Percentiles rank a stretch among this genome's conserved stretches.
phyloP scores from a whole-genome alignment of 1,284 basidiomycete genomes.

The Leccinum brunneo-olivaceum region DNA sequence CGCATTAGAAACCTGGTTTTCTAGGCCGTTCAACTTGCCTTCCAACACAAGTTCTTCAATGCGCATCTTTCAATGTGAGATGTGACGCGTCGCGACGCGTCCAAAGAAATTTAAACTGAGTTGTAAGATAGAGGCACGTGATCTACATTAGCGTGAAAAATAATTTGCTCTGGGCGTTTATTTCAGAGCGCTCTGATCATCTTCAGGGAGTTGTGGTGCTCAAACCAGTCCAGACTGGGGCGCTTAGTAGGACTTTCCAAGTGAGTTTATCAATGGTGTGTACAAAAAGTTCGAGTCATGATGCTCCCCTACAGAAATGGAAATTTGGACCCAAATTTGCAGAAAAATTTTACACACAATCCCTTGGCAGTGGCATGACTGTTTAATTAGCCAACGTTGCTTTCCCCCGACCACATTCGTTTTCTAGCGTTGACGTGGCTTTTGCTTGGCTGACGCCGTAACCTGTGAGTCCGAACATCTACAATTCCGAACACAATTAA shows the following conservation, averaged over 20 bases:
- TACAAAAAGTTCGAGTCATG: too few relatives aligned
- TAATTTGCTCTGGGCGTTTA: conserved; percentile 7
- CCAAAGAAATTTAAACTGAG: conserved; percentile 24
- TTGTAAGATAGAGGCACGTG: conserved; percentile 3
- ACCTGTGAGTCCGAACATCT: background rate
- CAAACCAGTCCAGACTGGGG: background rate
- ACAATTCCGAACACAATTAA: background rate
- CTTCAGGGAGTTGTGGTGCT: too few relatives aligned
- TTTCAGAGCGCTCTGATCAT: conserved; percentile 18
- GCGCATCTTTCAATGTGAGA: conserved; percentile 44
- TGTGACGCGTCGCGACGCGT: conserved; percentile 30
- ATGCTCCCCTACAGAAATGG: conserved; percentile 12
- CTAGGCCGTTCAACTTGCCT: conserved; percentile 35
- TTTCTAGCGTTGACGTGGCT: background rate
- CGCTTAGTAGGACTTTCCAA: too few relatives aligned
- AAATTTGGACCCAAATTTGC: conserved; percentile 17
- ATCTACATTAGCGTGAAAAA: too few relatives aligned
- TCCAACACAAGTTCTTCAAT: conserved; percentile 81
- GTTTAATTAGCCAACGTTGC: background rate
- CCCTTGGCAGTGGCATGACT: too few relatives aligned
- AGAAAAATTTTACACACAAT: conserved; percentile 13
- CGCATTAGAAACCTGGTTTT: conserved; percentile 3
- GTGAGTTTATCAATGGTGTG: too few relatives aligned
- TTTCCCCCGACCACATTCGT: background rate
- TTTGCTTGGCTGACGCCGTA: background rate